Base-by-base conservation (phyloP, 139 green algal species). In the Pleodorina starrii region DNA sequence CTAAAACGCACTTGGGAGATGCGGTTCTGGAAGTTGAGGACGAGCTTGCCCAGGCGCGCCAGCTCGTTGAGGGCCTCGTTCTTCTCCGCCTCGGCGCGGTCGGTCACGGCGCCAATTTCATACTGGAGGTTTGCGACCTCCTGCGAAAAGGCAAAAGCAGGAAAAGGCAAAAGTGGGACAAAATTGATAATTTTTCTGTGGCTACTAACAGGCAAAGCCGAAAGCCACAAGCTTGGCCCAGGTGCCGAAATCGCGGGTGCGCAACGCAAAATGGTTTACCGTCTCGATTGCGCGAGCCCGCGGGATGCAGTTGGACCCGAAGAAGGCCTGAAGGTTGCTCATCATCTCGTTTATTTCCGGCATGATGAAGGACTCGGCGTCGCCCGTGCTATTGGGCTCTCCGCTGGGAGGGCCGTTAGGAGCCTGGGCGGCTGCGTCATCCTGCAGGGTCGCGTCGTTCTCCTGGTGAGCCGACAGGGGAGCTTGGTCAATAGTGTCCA, bases 1-100 rank as follows among this genome's bases (percentile, higher is more conserved):
- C n/a, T n/a, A n/a, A n/a, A n/a, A n/a, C n/a, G n/a, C 36, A 87
- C 81, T 60, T 87, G 81, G 2, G 44, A 32, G 2, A 87, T 87
- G 16, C 81, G 60, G 60, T 27, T 66, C 32, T 87, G 81, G 16
- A 87, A 87, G n/a, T 12, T 78, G 21, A 79, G 10, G 0, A 87
- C 81, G 9, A 87, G 63, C 43, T 87, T 35, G 29, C 50, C 44
- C 43, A 87, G 43, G 9, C 81, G 60, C 0, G 14, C 35, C 14
- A 87, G 63, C 81, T 87, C 81, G 38, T 78, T 63, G n/a, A 79
- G n/a, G 11, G 73, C 42, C 19, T 87, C 63, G 12, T 48, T 38
- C 42, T 78, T 87, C 43, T 87, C 81, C 42, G 32, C 19, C 32
- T 87, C 81, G 23, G 81, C 81, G 1, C 60, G 43, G 29, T 78